These are phyloP conservation scores for Tetrapisispora iriomotensis DNA, from an alignment of 805 yeast species.

Conservation along the genomic window DNA sequence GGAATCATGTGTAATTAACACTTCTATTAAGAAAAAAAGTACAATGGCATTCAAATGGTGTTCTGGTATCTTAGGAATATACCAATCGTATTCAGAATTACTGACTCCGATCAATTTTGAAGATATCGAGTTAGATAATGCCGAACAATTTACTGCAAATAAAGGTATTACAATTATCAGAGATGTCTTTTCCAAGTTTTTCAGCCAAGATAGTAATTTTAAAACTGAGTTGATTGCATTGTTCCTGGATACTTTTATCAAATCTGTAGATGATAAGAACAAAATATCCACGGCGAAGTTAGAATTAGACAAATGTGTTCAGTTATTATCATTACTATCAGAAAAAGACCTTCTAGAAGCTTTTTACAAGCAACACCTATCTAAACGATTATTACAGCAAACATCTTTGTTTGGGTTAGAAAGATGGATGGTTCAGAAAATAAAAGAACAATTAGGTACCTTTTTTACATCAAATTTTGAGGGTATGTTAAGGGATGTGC, in stretches of 20 bases:
- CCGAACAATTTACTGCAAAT: not conserved
- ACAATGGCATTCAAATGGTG: conserved; percentile 62
- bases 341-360: conserved; percentile 85
- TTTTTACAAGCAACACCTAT: conserved; percentile 76
- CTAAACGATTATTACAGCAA: conserved; percentile 58
- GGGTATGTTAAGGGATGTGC: conserved; percentile 79
- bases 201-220: conserved; percentile 37
- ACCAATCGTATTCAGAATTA: conserved; percentile 41
- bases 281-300: conserved; percentile 26
- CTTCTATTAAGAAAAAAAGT: conserved; percentile 28
- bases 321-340: conserved; percentile 54
- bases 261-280: conserved; percentile 37
- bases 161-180: conserved; percentile 23
- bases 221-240: conserved; percentile 47
- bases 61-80: conserved; percentile 42
- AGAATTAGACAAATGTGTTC: conserved; percentile 45
- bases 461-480: conserved; percentile 71
- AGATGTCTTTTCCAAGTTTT: conserved; percentile 49
- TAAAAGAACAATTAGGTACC: conserved; percentile 70
- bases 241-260: conserved; percentile 48
- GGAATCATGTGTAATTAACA: conserved; percentile 8
- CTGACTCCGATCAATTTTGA: conserved; percentile 39
- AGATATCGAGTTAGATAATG: conserved; percentile 29
- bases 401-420: conserved; percentile 52
- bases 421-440: conserved; percentile 51